Evolutionary conservation across 129 eudicot species (phyloP), one percentile per base, ranked within the genome.

Genomic region (carrot (Daucus carota)): DNA sequence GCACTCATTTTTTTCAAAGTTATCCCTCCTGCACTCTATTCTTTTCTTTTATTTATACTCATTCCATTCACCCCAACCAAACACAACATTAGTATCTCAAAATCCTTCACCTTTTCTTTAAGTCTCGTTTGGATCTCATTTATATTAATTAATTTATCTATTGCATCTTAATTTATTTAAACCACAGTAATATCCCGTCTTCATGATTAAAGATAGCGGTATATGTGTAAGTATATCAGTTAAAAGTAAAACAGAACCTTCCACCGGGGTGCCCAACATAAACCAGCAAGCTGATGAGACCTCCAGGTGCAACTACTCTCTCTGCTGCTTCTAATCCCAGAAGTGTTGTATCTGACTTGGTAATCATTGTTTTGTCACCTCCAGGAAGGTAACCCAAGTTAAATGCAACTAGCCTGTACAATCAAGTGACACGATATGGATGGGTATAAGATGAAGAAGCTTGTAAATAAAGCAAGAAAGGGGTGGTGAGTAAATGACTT

Each of bases 301-400:
- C 98, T 31, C 97, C 92, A 13, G 90, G 78, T 68, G 88, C 86
- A 70, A 91, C 15, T 48, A 89, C 76, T 77, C 90, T 85, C 83
- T 82, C 83, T 75, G 98, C 93, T 80, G 90, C 97, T 78, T 87
- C 85, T 79, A 94, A 78, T 76, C 90, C 98, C n/a, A 81, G 81
- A 26, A 74, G 32, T 40, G 98, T 91, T 63, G 98, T 91, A 67
- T 83, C 88, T 44, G 94, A 84, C 81, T 76, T 87, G 1, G 98
- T 94, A 63, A 84, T 91, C 38, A 89, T 31, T 32, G 85, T 80
- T 84, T 94, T 94, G 87, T 94, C 90, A 59, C 98, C 89, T 77
- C 98, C 98, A 3, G 97, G 98, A 78, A 94, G 98, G 84, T 94
- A 94, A 29, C 98, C 97, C 83, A 94, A 89, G 85, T 94, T 94